Evolutionary conservation across 2,329 filamentous ascomycete genomes (phyloP), one percentile per base, ranked within the genome.

Genomic region (Akanthomyces uredinophilus): DNA sequence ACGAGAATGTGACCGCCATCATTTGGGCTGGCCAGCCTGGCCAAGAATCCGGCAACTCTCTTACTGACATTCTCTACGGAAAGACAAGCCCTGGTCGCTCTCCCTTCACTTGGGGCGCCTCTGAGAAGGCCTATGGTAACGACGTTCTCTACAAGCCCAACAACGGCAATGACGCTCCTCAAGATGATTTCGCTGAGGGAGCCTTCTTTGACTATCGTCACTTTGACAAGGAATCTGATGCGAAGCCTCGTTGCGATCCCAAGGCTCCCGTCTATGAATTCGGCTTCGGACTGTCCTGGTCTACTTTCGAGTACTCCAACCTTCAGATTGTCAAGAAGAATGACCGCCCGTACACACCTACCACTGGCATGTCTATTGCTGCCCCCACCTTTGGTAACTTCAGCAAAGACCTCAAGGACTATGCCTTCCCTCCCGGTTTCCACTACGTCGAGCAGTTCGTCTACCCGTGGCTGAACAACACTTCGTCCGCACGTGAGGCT

Each of bases 61-160:
- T 96, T 60, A 83, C 85, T 13, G 91, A 96, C 68, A 82, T 96
- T n/a, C 84, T 96, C 13, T 96, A 93, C 73, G 92, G 92, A 49
- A 84, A 83, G 64, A 83, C 88, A 64, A 93, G 92, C 75, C 91
- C 91, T 1, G 92, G 85, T 56, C 89, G 91, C 66, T 83, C 89
- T 0, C 88, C 90, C 4, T 96, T 96, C 74, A 95, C 91, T 4
- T 89, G 92, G 81, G 92, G 89, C 14, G 79, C 81, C 43, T 83
- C 84, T 2, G 82, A 81, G 18, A 80, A 83, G 65, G 85, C 88
- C 68, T 95, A 92, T 69, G 88, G 87, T 43, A 82, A 83, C 8
- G 82, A 89, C 54, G 71, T 92, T n/a, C 73, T 86, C 54, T 88
- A 88, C 73, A 72, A 84, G 69, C 84, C 88, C 35, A 92, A 90